Base-by-base conservation (phyloP, 768 basidiomycete genomes). In the Baorangia bicolor region DNA sequence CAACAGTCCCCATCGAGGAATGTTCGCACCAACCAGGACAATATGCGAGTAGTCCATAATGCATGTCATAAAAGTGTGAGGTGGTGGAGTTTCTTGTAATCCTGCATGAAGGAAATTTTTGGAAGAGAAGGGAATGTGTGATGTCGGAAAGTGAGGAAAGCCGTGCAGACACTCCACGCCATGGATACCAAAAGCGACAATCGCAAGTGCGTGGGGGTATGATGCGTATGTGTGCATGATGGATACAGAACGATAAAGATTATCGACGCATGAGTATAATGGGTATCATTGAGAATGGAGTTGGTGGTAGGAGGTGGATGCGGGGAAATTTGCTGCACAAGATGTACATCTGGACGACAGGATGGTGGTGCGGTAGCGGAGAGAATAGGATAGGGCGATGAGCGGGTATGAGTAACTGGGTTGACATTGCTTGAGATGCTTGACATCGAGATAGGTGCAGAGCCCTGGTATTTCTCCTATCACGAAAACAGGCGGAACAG, bases 201-300 rank as follows among this genome's bases (percentile, higher is more conserved):
- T 52, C 55, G 56, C 56, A 51, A 42, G 55, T 57, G 56, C 47
- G 59, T 53, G 55, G 34, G 64, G 62, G 61, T 70, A 70, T 68
- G 64, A 45, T 64, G 62, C 57, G 61, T 57, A 56, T 68, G 59
- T 46, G 42, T 62, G 69, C 59, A 63, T 61, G 67, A 69, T 67
- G 65, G 69, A 73, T 70, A 72, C 71, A 71, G 42, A 71, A 62
- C 58, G 69, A 66, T 66, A 67, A 70, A 49, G 53, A 62, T 64
- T 69, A 66, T 57, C 60, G 61, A 49, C 65, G 69, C 59, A 66
- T 61, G 68, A 55, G 51, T 60, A 66, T 63, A 61, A 46, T 28
- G 56, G 66, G 59, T 69, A 70, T 70, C 55, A 58, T 53, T 57
- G 61, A 45, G 30, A 49, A 56, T 54, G 51, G 53, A 46, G 40